Base-by-base conservation (phyloP, 768 basidiomycete genomes). In the Nevesoporus exiguus region DNA sequence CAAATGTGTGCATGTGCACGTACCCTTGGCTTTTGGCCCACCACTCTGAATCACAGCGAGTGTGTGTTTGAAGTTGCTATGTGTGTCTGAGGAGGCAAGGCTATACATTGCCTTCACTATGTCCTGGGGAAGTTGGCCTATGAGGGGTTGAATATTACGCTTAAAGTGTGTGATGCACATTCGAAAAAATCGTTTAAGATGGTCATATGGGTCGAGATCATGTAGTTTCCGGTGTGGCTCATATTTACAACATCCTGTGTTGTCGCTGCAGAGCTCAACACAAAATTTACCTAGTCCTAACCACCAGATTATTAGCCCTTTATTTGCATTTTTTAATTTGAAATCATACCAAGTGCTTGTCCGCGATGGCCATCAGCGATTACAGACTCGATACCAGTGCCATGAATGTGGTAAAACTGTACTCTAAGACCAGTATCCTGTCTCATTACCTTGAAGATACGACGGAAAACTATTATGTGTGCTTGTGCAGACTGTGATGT, bases 271-370 rank as follows among this genome's bases (percentile, higher is more conserved):
- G 15, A 53, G 41, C 9, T 45, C 36, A 0, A 53, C 56, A 49
- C 52, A 58, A 22, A 47, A 58, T 11, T 9, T 47, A 0, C 52
- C 57, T 0, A 58, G 47, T 25, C 52, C 57, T 58, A 14, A 29
- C n/a, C n/a, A n/a, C n/a, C 27, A 29, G 4, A 29, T 29, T 4
- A 29, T 29, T 29, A 29, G 27, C 8, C 5, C 27, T 4, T 29
- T 5, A 29, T 29, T 5, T 29, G 8, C 27, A 5, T 29, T 29
- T 29, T 4, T 29, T 29, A 29, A 29, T n/a, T n/a, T n/a, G n/a
- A 8, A 29, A 5, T 29, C 27, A 5, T 13, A 57, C 51, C 47
- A 11, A 57, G 43, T 1, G 51, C 56, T 10, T 57, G 51, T 9
- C 51, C 39, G 5, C 15, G 7, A 15, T 57, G 51, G 22, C 41